Evolutionary conservation across 192 early-diverging fungal species (phyloP).

Genomic region (Coemansia sp.): DNA sequence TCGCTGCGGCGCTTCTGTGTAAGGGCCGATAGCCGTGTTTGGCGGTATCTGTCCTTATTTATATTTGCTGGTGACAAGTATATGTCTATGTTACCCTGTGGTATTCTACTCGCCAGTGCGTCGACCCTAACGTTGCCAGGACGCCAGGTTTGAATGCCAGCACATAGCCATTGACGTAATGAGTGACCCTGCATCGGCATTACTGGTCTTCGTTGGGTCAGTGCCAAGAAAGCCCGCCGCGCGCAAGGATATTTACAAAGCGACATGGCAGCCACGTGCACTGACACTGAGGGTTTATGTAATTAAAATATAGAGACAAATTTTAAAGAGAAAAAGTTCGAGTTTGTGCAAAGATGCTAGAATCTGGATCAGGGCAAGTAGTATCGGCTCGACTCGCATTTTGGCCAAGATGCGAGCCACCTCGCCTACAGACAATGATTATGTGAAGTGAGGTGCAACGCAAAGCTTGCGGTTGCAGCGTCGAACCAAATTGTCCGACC

Average conservation of each 20-base stretch:
- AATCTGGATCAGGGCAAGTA: background rate
- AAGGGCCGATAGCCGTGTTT: background rate
- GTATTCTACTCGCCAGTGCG: background rate
- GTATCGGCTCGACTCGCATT: background rate
- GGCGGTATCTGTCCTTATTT: background rate
- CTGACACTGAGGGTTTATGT: background rate
- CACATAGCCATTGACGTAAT: background rate
- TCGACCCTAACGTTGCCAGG: background rate
- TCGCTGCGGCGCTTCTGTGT: constrained; percentile 1
- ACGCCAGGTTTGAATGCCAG: background rate
- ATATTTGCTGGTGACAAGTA: background rate
- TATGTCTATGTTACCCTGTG: background rate
- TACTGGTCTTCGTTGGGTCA: background rate
- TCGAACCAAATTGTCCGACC: background rate
- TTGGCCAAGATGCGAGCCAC: background rate
- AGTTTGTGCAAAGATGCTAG: background rate
- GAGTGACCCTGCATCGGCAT: background rate
- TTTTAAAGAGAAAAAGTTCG: background rate
- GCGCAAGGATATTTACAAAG: background rate
- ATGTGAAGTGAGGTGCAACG: background rate
- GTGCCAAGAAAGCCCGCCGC: background rate
- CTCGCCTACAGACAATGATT: background rate
- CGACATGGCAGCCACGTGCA: background rate
- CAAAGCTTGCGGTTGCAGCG: background rate
- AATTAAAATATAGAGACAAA: background rate